phyloP scores from a whole-genome alignment of 2,329 filamentous ascomycete species.

The Fusarium clavum region DNA sequence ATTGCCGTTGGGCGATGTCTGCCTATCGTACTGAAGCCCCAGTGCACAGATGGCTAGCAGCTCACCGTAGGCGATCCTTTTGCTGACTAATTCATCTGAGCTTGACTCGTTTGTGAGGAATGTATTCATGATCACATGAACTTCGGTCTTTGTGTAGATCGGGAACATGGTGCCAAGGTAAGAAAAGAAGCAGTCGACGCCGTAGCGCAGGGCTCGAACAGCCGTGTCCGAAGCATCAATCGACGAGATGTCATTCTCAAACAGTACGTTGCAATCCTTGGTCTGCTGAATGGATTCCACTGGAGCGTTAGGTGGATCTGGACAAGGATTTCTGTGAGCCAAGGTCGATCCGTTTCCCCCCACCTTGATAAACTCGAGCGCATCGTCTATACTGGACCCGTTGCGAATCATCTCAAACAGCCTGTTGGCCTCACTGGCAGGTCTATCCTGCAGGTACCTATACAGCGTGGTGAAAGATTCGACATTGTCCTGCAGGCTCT shows the following conservation, averaged over 20 bases:
- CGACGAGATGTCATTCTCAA: background rate
- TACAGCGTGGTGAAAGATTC: background rate
- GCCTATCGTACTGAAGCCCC: background rate
- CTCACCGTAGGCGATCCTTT: background rate
- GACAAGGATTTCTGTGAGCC: rapidly evolving
- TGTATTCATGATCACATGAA: rapidly evolving
- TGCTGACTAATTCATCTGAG: rapidly evolving
- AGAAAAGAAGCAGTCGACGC: rapidly evolving
- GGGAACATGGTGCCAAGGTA: background rate
- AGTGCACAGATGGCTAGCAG: background rate
- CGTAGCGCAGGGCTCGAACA: background rate
- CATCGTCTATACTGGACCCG: rapidly evolving
- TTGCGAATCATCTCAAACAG: background rate
- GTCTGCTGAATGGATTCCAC: background rate
- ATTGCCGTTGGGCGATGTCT: rapidly evolving
- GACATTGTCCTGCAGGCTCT: background rate
- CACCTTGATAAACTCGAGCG: background rate
- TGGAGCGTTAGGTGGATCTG: rapidly evolving
- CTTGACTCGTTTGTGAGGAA: background rate
- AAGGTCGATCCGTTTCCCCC: rapidly evolving
- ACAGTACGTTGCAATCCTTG: background rate
- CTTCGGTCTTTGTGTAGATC: background rate
- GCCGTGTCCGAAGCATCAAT: rapidly evolving
- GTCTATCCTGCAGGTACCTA: background rate
- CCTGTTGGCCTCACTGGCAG: background rate